Percentiles rank a stretch among this genome's conserved stretches.
These are phyloP conservation scores for Trichoderma brevicompactum DNA, from an alignment of 2,329 filamentous ascomycete genomes.

Conservation along the genomic window DNA sequence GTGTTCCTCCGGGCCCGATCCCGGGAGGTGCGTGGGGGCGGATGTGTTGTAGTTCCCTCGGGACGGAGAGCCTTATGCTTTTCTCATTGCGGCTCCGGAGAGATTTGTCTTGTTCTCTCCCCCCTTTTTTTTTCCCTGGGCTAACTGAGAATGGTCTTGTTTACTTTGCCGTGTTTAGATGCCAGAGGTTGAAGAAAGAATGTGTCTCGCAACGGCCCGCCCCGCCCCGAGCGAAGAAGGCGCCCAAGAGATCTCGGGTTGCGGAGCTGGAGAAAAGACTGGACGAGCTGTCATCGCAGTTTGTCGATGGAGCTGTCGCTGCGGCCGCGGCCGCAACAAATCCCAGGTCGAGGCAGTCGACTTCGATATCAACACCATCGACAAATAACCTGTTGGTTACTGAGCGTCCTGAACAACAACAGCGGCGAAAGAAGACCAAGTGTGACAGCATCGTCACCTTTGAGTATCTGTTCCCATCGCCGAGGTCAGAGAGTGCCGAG, in stretches of 20 bases:
- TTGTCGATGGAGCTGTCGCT: constrained; percentile 38
- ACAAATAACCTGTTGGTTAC: not conserved
- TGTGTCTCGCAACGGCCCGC: constrained; percentile 54
- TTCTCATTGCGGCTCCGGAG: not conserved
- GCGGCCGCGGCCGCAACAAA: constrained; percentile 11
- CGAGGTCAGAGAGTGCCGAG: constrained; percentile 33
- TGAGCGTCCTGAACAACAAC: constrained; percentile 19
- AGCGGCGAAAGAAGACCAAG: constrained; percentile 19
- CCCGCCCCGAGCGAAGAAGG: constrained; percentile 53
- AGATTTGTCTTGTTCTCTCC: not conserved
- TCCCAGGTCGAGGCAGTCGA: not conserved
- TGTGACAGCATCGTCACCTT: constrained; percentile 35
- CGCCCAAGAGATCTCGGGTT: constrained; percentile 53
- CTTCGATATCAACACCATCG: not conserved
- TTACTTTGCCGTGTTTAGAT: constrained; percentile 41
- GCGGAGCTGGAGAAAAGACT: constrained; percentile 56
- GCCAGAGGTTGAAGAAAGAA: constrained; percentile 52
- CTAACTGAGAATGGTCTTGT: not conserved
- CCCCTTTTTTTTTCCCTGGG: not conserved
- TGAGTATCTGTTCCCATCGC: constrained; percentile 45
- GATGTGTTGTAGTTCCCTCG: not conserved
- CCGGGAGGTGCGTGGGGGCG: constrained; percentile 10
- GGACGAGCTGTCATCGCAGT: constrained; percentile 53
- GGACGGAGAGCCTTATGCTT: not conserved
- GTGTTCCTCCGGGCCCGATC: constrained; percentile 18